Percentiles rank a stretch among this genome's conserved stretches.
phyloP scores from a whole-genome alignment of 139 green algal genomes.

The Micractinium sp. region DNA sequence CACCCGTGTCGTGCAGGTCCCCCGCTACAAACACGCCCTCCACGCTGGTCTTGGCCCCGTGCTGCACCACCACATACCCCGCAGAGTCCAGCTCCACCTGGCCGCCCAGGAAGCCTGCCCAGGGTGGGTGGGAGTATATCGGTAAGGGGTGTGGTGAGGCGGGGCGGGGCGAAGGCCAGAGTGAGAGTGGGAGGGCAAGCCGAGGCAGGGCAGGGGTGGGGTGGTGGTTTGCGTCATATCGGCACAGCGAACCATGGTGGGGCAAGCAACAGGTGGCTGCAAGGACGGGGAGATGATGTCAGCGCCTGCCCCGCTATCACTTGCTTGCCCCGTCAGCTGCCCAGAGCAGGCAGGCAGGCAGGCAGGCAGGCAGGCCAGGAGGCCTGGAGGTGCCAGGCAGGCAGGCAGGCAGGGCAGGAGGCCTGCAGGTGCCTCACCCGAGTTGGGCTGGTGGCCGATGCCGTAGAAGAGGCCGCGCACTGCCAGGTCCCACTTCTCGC shows the following conservation, averaged over 20 bases:
- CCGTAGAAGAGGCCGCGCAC: slow-evolving; percentile 97
- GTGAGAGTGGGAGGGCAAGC: neutral
- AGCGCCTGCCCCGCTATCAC: too few relatives aligned
- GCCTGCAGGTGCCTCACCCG: neutral
- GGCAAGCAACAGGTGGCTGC: too few relatives aligned
- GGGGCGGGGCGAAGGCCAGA: too few relatives aligned
- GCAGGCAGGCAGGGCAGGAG: too few relatives aligned
- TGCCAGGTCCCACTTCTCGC: slow-evolving; percentile 66
- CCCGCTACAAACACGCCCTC: slow-evolving; percentile 92
- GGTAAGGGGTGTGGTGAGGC: too few relatives aligned
- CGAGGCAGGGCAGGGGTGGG: too few relatives aligned
- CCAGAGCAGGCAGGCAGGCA: too few relatives aligned
- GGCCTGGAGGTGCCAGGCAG: neutral
- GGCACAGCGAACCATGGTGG: too few relatives aligned
- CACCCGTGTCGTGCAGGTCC: slow-evolving; percentile 94
- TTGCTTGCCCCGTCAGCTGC: too few relatives aligned
- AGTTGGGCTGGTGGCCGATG: slow-evolving; percentile 98
- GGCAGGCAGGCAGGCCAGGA: neutral
- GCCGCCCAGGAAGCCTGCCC: slow-evolving; percentile 46
- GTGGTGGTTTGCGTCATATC: neutral
- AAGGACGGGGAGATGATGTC: too few relatives aligned
- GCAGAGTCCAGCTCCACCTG: slow-evolving; percentile 89
- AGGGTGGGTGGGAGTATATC: too few relatives aligned
- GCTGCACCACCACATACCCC: slow-evolving; percentile 83
- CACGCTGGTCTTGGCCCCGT: slow-evolving; percentile 69